Evolutionary conservation across 2,329 filamentous ascomycete genomes (phyloP), one percentile per base, ranked within the genome.

Genomic region (Chalaropsis ovoidea): DNA sequence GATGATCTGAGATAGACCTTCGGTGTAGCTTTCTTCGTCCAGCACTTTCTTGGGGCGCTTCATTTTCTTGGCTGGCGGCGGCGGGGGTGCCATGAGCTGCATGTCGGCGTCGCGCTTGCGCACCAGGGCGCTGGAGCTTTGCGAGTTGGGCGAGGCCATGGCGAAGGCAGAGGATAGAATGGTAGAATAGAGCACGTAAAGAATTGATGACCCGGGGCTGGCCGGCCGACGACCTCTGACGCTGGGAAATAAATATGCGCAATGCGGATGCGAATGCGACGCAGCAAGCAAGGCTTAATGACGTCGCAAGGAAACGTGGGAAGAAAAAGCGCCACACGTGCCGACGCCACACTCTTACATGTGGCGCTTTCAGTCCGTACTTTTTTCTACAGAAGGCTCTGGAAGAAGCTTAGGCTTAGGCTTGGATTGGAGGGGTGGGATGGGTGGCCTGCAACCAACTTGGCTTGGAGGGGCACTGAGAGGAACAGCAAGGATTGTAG

Each of bases 21-120:
- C 86, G 1, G 90, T 94, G 75, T 99, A 99, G 64, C 88, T 86
- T 70, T 99, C 93, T 79, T 99, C 94, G 74, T 96, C 90, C 35
- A 99, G 83, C 35, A 96, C 86, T 68, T 87, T 88, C 68, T 87
- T 86, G 0, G 94, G 94, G 63, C 94, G 84, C 76, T 96, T 96
- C 72, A 96, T 95, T 67, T 90, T 87, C 75, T 96, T 97, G 52
- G 86, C 80, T 0, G 85, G 82, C 3, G 91, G 90, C 5, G 93
- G 92, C 11, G 92, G 91, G 17, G 90, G 88, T 91, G 96, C 97
- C 70, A 78, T 68, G 64, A 95, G 78, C 65, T 88, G 85, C 31
- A 78, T 82, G 67, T 90, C 86, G 65, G 88, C 84, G 66, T 80
- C 79, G 69, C 85, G 81, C 77, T 90, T 91, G 65, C 82, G 82